These are phyloP conservation scores for Plenodomus lindquistii DNA, from an alignment of 2,329 filamentous ascomycete species.

Conservation along the genomic window DNA sequence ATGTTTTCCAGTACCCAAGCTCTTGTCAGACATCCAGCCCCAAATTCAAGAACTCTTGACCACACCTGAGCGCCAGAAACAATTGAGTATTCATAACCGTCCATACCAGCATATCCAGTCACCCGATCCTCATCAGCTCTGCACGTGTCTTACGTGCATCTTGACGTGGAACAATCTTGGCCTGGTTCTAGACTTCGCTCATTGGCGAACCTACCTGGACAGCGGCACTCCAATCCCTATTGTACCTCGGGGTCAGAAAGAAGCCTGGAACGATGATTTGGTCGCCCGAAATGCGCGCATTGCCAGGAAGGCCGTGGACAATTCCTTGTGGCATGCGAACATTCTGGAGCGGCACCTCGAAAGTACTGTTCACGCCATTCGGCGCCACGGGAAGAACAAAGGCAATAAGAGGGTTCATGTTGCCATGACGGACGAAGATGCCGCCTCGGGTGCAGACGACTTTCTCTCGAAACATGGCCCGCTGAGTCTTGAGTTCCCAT, in stretches of 20 bases:
- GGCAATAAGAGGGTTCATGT: slow-evolving; percentile 54
- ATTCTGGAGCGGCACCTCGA: slow-evolving; percentile 55
- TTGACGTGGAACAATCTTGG: slow-evolving; percentile 61
- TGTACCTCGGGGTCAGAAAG: slow-evolving; percentile 53
- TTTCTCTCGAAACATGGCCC: slow-evolving; percentile 59
- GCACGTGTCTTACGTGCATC: slow-evolving; percentile 62
- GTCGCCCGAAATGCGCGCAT: slow-evolving; percentile 49
- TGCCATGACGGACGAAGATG: slow-evolving; percentile 53
- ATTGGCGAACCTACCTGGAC: slow-evolving; percentile 60
- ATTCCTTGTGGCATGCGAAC: slow-evolving; percentile 56
- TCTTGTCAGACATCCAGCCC: slow-evolving; percentile 48
- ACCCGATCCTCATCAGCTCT: slow-evolving; percentile 54
- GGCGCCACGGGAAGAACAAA: slow-evolving; percentile 54
- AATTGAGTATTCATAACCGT: slow-evolving; percentile 53
- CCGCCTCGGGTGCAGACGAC: slow-evolving; percentile 51
- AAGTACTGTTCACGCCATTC: slow-evolving; percentile 52
- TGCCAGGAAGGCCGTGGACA: slow-evolving; percentile 52
- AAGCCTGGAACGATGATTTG: slow-evolving; percentile 57
- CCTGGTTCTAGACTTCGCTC: slow-evolving; percentile 59
- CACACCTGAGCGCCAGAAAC: slow-evolving; percentile 48
- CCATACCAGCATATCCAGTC: slow-evolving; percentile 58
- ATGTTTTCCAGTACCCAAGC: slow-evolving; percentile 57
- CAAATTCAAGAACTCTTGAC: slow-evolving; percentile 45
- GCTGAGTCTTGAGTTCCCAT: slow-evolving; percentile 57
- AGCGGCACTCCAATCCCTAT: slow-evolving; percentile 56